Conservation (phyloP, 257 asterid genomes). For the Cruciata laevipes region DNA sequence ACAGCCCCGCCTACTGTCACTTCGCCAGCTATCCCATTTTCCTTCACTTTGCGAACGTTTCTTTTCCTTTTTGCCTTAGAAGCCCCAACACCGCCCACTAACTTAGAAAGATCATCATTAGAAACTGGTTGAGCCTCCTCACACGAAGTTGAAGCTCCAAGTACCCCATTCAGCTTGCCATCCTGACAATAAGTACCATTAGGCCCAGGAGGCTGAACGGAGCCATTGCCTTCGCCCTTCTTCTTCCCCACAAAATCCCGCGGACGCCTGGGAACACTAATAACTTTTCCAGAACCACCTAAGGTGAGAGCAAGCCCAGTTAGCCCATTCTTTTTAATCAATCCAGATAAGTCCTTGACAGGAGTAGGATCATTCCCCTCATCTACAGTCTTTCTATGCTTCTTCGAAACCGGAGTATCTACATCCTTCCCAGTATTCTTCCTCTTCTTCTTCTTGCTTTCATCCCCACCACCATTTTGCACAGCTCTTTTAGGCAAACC, state of each 20-base stretch:
- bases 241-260: slow-evolving; percentile 67
- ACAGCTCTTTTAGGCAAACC: slow-evolving; percentile 27
- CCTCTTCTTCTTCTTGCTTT: slow-evolving; percentile 41
- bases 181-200: slow-evolving; percentile 31
- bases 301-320: slow-evolving; percentile 52
- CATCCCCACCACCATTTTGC: slow-evolving; percentile 25
- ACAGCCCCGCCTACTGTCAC: slow-evolving; percentile 30
- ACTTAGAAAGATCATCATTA: slow-evolving; percentile 24
- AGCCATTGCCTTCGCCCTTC: slow-evolving; percentile 33
- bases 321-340: slow-evolving; percentile 32
- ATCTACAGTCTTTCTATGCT: slow-evolving; percentile 36
- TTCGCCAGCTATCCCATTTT: slow-evolving; percentile 26
- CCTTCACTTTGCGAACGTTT: slow-evolving; percentile 27
- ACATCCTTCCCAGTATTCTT: slow-evolving; percentile 51
- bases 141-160: slow-evolving; percentile 21
- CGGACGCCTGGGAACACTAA: slow-evolving; percentile 79
- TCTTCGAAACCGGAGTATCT: slow-evolving; percentile 44
- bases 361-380: slow-evolving; percentile 27
- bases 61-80: slow-evolving; percentile 35
- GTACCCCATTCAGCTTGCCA: slow-evolving; percentile 30
- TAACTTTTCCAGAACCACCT: slow-evolving; percentile 44
- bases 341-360: slow-evolving; percentile 18
- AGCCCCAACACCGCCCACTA: slow-evolving; percentile 24
- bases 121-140: slow-evolving; percentile 25
- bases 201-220: slow-evolving; percentile 27